A percentile compares a stretch with the other conserved stretches of the same genome.
phyloP scores from a whole-genome alignment of 371 early-diverging fungal species.

The Mortierella sp. region DNA sequence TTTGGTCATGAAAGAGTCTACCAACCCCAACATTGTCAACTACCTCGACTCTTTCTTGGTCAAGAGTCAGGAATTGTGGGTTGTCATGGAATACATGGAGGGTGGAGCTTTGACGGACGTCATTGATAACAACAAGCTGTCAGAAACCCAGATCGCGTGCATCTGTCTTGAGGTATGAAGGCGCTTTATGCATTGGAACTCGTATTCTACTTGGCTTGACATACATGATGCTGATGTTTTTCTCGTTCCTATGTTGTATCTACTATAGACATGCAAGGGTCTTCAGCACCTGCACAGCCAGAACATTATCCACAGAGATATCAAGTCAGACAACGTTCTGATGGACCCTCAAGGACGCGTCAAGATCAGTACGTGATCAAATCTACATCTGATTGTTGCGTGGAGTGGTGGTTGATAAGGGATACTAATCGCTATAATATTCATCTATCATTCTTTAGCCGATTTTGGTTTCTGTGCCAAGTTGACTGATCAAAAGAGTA shows the following conservation, averaged over 20 bases:
- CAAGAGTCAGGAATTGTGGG: conserved; percentile 90
- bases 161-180: conserved; percentile 83
- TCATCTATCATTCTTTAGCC: conserved; percentile 37
- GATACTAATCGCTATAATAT: neutral
- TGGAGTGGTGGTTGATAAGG: no score
- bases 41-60: conserved; percentile 92
- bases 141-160: conserved; percentile 92
- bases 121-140: conserved; percentile 92
- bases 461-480: conserved; percentile 98
- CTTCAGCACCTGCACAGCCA: conserved; percentile 92
- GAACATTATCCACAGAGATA: conserved; percentile 96
- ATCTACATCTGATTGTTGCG: no score
- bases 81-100: conserved; percentile 99
- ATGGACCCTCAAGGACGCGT: conserved; percentile 89
- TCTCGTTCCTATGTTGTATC: neutral
- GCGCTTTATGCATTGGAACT: neutral
- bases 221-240: no score
- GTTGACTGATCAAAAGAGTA: conserved; percentile 83
- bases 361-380: conserved; percentile 80
- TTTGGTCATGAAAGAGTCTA: conserved; percentile 93
- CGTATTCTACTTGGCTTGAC: no score
- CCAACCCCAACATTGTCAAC: conserved; percentile 96
- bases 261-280: conserved; percentile 78
- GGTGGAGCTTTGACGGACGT: conserved; percentile 97
- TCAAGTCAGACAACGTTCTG: conserved; percentile 96